These are phyloP conservation scores for Silene coronaria DNA, from an alignment of 179 eudicot species.

Conservation along the genomic window DNA sequence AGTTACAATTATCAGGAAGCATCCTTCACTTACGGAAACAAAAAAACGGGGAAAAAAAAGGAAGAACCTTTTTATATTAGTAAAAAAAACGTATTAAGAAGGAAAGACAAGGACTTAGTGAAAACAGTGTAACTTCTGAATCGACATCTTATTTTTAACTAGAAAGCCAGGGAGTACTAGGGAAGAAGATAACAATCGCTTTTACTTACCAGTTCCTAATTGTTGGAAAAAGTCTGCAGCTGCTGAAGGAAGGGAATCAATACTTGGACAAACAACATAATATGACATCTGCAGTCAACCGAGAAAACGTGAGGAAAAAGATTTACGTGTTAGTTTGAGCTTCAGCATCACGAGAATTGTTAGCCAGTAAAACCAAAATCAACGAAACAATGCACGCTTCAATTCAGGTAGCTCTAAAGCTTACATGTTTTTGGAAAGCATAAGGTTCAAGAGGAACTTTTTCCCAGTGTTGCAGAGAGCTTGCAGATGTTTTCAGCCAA, in stretches of 20 bases:
- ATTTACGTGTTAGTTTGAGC: not conserved
- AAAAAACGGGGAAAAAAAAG: not conserved
- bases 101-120: not conserved
- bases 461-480: constrained; percentile 85
- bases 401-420: constrained; percentile 15
- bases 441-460: constrained; percentile 98
- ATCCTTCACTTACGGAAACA: not conserved
- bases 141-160: not conserved
- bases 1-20: constrained; percentile 7
- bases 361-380: not conserved
- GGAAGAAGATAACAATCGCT: not conserved
- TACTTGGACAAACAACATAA: constrained; percentile 84
- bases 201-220: constrained; percentile 82
- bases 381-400: not conserved
- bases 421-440: constrained; percentile 82
- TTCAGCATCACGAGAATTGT: not conserved
- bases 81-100: not conserved
- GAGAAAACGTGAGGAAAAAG: not conserved
- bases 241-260: constrained; percentile 70
- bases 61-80: not conserved
- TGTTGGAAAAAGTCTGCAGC: constrained; percentile 94
- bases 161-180: not conserved
- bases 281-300: constrained; percentile 66
- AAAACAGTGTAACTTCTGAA: not conserved
- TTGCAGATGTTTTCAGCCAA: constrained; percentile 93